Evolutionary conservation across 2,329 filamentous ascomycete species (phyloP), one percentile per base, ranked within the genome.

Genomic region (Juglanconis oblonga): DNA sequence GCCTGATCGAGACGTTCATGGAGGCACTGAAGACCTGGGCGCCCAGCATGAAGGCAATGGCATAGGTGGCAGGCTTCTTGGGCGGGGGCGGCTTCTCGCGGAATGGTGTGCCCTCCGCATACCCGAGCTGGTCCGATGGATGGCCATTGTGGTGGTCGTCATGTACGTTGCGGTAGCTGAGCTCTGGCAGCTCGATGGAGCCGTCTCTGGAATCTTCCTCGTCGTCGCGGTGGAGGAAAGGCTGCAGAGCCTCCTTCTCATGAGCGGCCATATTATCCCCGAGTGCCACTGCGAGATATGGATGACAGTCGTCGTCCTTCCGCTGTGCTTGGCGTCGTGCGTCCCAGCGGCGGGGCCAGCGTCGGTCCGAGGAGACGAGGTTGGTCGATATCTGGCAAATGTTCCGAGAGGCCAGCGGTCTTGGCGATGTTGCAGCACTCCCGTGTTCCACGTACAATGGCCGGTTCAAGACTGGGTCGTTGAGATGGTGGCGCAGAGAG

Each of bases 1-100:
- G 24, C 9, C 56, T 44, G 9, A 58, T 48, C 7, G 38, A 47
- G 11, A 58, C 56, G 33, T 58, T 52, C 56, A 58, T 58, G 40
- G 49, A 47, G 11, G 56, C 56, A 31, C 56, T 53, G 13, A 58
- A 58, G 40, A 53, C n/a, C 33, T 58, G 56, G 2, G 56, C 49
- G 40, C 56, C 40, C 17, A 58, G 42, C 49, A 58, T 58, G 40
- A 52, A 58, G 32, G 32, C 6, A 24, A 58, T 52, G 33, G 49
- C 56, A 14, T 52, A 47, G 29, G 55, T 52, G 11, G 49, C 49
- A 13, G 55, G 35, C 10, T 42, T 44, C 42, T 32, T 47, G 5
- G 13, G 17, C 17, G 49, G 31, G 2, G 11, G 31, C 2, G 32
- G 8, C 13, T 52, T 52, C n/a, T 52, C 31, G 8, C 29, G 10